A percentile compares a stretch with the other conserved stretches of the same genome.
These are phyloP conservation scores for Torulaspora maleeae DNA, from an alignment of 805 yeast species.

Conservation along the genomic window DNA sequence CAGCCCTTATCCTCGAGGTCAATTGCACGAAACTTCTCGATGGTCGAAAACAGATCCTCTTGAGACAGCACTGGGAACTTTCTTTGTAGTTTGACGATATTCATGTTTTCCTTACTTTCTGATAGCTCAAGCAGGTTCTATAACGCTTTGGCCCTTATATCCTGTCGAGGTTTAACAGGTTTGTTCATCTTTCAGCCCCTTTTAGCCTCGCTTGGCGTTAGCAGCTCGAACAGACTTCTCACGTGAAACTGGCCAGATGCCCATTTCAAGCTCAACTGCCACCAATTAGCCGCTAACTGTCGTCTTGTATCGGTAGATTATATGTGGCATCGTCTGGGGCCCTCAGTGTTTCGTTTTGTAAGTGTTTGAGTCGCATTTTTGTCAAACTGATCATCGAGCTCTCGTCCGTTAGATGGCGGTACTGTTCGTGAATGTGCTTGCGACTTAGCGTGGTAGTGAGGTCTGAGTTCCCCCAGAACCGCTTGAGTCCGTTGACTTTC, in stretches of 20 bases:
- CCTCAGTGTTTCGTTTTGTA: constrained; percentile 1
- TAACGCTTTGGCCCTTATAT: background rate
- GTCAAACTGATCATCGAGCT: background rate
- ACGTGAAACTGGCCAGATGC: constrained; percentile 1
- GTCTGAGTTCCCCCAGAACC: constrained; percentile 23
- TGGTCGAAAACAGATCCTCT: constrained; percentile 76
- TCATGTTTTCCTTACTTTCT: constrained; percentile 41
- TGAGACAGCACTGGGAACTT: constrained; percentile 84
- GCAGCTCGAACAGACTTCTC: background rate
- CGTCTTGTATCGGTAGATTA: background rate
- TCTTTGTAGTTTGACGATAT: constrained; percentile 65
- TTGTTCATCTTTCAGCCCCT: constrained; percentile 2
- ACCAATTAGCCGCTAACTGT: background rate
- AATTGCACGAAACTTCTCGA: constrained; percentile 80
- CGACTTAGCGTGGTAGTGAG: constrained; percentile 19
- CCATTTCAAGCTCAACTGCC: background rate
- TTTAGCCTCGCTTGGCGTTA: constrained; percentile 5
- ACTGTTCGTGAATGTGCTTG: constrained; percentile 23
- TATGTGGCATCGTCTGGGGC: background rate
- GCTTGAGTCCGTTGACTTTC: constrained; percentile 17
- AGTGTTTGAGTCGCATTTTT: background rate
- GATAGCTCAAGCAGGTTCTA: background rate
- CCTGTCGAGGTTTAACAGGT: background rate
- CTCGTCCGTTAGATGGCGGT: constrained; percentile 15
- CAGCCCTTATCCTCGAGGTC: constrained; percentile 92